Conservation (phyloP, 257 asterid species). For the Scutellaria baicalensis region DNA sequence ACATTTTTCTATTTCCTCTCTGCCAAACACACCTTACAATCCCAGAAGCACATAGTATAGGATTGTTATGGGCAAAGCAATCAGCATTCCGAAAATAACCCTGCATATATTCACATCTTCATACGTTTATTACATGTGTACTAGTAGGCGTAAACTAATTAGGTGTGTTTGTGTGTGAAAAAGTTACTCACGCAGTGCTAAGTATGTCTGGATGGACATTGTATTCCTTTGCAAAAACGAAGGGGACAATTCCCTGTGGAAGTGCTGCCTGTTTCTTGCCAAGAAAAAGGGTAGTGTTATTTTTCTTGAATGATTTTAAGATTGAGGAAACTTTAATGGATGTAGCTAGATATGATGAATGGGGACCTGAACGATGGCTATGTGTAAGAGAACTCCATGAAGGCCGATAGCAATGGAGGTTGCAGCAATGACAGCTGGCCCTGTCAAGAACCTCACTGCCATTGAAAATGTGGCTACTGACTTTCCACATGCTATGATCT, state of each 20-base stretch:
- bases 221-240: slow-evolving; percentile 85
- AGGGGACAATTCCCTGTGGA: slow-evolving; percentile 91
- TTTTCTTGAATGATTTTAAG: not conserved
- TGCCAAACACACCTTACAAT: slow-evolving; percentile 26
- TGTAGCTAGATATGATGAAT: not conserved
- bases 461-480: slow-evolving; percentile 85
- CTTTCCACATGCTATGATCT: slow-evolving; percentile 79
- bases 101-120: slow-evolving; percentile 34
- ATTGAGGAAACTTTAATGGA: not conserved
- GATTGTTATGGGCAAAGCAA: slow-evolving; percentile 85
- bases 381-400: slow-evolving; percentile 72
- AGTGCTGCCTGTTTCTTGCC: slow-evolving; percentile 66
- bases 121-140: not conserved
- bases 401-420: slow-evolving; percentile 88
- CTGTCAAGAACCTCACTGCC: slow-evolving; percentile 92
- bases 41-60: slow-evolving; percentile 89
- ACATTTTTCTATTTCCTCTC: slow-evolving; percentile 11
- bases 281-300: not conserved
- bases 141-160: not conserved
- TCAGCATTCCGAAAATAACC: slow-evolving; percentile 88
- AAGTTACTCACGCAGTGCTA: slow-evolving; percentile 76
- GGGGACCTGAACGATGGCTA: slow-evolving; percentile 83
- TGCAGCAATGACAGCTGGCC: slow-evolving; percentile 96
- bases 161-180: slow-evolving; percentile 3
- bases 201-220: slow-evolving; percentile 84